phyloP scores from a whole-genome alignment of 2,329 filamentous ascomycete species.

The Westerdykella sp. region DNA sequence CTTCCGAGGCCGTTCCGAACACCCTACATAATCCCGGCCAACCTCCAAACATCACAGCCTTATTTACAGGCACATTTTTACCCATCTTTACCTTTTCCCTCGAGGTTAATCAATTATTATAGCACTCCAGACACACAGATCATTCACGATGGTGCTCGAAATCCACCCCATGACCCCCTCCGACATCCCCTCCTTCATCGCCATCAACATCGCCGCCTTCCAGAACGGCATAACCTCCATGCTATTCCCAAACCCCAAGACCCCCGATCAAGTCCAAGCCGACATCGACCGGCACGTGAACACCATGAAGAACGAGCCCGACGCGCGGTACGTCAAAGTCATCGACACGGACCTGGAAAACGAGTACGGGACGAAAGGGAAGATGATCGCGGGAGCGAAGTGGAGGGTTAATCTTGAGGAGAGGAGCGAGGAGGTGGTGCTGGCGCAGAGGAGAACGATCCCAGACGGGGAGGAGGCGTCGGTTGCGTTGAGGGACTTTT shows the following conservation, averaged over 20 bases:
- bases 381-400: slow-evolving; percentile 32
- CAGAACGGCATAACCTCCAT: slow-evolving; percentile 17
- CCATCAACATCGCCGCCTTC: slow-evolving; percentile 28
- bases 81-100: too few species aligned
- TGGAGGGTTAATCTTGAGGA: slow-evolving; percentile 33
- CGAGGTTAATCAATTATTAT: background rate
- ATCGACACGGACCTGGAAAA: slow-evolving; percentile 26
- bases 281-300: slow-evolving; percentile 22
- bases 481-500: slow-evolving; percentile 22
- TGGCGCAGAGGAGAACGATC: slow-evolving; percentile 2
- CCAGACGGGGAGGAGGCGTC: slow-evolving; percentile 18
- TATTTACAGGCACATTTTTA: background rate
- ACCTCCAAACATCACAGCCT: too few species aligned
- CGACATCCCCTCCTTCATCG: slow-evolving; percentile 25
- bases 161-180: slow-evolving; percentile 19
- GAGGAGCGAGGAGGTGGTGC: slow-evolving; percentile 26
- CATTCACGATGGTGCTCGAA: slow-evolving; percentile 31
- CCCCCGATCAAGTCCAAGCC: slow-evolving; percentile 15
- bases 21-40: too few species aligned
- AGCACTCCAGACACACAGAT: background rate
- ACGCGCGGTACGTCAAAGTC: slow-evolving; percentile 27
- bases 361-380: slow-evolving; percentile 5
- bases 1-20: too few species aligned
- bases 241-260: slow-evolving; percentile 15
- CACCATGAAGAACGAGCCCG: slow-evolving; percentile 18